Conservation (phyloP, 2,329 filamentous ascomycete species). For the Ambrosiella cleistominuta region DNA sequence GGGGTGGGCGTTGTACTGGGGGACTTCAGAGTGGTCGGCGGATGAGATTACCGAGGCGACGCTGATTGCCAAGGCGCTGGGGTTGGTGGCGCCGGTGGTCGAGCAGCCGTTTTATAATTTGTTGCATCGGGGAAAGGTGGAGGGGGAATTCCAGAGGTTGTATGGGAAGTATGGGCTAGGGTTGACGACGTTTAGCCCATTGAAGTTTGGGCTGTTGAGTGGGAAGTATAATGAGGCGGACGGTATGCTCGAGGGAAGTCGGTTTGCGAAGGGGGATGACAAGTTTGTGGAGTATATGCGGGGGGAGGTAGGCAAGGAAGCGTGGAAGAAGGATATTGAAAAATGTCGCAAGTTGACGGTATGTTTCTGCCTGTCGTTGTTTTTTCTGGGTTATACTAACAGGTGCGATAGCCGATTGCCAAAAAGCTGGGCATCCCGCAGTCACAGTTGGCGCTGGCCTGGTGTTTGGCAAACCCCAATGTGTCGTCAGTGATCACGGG, state of each 20-base stretch:
- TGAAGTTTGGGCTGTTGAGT: slow-evolving; percentile 39
- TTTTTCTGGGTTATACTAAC: neutral
- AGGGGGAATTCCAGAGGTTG: slow-evolving; percentile 43
- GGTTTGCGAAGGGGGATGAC: slow-evolving; percentile 38
- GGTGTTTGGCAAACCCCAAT: slow-evolving; percentile 36
- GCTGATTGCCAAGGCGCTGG: slow-evolving; percentile 39
- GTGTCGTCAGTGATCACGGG: slow-evolving; percentile 36
- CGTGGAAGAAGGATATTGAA: slow-evolving; percentile 34
- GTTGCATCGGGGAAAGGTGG: slow-evolving; percentile 41
- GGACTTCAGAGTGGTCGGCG: slow-evolving; percentile 53
- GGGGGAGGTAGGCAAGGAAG: slow-evolving; percentile 31
- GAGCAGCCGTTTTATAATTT: slow-evolving; percentile 56
- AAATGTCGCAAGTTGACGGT: slow-evolving; percentile 25
- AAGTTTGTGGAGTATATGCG: slow-evolving; percentile 39
- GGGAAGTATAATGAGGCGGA: slow-evolving; percentile 48
- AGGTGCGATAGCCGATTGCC: slow-evolving; percentile 27
- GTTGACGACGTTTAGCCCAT: slow-evolving; percentile 43
- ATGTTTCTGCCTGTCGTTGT: neutral
- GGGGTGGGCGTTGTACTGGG: slow-evolving; percentile 56
- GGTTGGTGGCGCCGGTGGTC: slow-evolving; percentile 43
- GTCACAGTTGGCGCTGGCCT: slow-evolving; percentile 33
- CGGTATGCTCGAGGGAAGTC: slow-evolving; percentile 32
- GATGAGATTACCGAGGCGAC: slow-evolving; percentile 41
- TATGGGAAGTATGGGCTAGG: slow-evolving; percentile 42
- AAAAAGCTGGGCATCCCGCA: slow-evolving; percentile 38